Evolutionary conservation across 208 protist species (phyloP), one percentile per base, ranked within the genome.

Genomic region (Leptomonas seymouri): DNA sequence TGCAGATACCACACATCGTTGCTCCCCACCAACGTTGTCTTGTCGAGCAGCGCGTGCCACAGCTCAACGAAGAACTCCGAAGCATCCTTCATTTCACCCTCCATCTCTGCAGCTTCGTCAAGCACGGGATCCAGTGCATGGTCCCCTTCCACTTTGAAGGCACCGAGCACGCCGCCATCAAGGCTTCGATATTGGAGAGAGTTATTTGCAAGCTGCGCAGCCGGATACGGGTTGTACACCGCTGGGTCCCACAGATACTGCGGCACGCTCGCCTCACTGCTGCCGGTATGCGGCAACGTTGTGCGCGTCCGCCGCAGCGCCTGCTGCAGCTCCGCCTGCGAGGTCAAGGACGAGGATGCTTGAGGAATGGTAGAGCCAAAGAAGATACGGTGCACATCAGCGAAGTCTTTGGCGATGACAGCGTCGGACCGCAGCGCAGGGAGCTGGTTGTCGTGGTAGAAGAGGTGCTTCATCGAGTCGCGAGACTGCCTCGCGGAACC

Each of bases 391-490:
- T 70, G 46, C 12, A 87, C 76, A 50, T 96, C 91, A 41, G 67
- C 67, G 57, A 92, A 75, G 72, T 96, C 91, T 54, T 76, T 74
- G 55, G 85, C 82, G 25, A 97, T 72, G 55, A 93, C 80, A 16
- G 67, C 80, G 39, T 76, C 72, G 25, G 69, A 83, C 39, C 91
- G 89, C 69, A 97, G 71, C 60, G 71, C 82, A 12, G 81, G 87
- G 51, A 93, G 80, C 23, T 77, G 68, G 55, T 89, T 85, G 63
- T 93, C 61, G 67, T 97, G 85, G 79, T 94, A 91, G 65, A 89
- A 97, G 18, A 97, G 78, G 62, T 97, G 74, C 62, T 86, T 86
- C 91, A 97, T 97, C 23, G 82, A 64, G 64, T 97, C 91, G 23
- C 91, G 84, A 11, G 89, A 90, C 53, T 89, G 89, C 69, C 84